Base-by-base conservation (phyloP, 1,284 basidiomycete genomes). In the Sporisorium sorghi region DNA sequence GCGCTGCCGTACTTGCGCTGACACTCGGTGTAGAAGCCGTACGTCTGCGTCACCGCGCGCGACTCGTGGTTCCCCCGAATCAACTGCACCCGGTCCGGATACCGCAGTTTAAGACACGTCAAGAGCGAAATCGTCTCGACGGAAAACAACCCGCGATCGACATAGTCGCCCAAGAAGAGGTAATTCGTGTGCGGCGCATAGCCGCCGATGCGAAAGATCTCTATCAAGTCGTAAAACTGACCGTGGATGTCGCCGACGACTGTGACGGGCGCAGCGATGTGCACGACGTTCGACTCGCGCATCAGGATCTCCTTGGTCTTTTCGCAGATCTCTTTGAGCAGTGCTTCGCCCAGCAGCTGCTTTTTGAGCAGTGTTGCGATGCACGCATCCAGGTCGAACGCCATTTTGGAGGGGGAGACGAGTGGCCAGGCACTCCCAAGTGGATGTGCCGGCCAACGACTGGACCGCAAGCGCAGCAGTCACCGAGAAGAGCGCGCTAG, bases 191-290 rank as follows among this genome's bases (percentile, higher is more conserved):
- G 89, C 3, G 96, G 96, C 3, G 93, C 93, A 80, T 94, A 93
- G 39, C 96, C 96, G 50, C 97, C 96, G 88, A 99, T 99, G 52
- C 95, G 89, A 83, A 99, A 99, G 84, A 99, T 98, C 86, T 99
- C 96, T 84, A 99, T 92, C 78, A 99, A 89, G 87, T 99, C 97
- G 87, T 99, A 97, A 86, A 99, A 99, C 89, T 99, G 71, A 9
- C 94, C 96, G 86, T 99, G 96, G 58, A 99, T 99, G 85, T 99
- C 97, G 58, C 97, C 97, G 30, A 99, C 96, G 30, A 99, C 97
- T 1, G 97, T 99, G 46, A 99, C 94, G n/a, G 97, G 97, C 1
- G 95, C 92, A 70, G 90, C 91, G 78, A 99, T 93, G 83, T 99
- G 97, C 14, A 99, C 94, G 63, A 99, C 97, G 83, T 99, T 99